Evolutionary conservation across 1,284 basidiomycete species (phyloP).

Genomic region (Malassezia sp.): DNA sequence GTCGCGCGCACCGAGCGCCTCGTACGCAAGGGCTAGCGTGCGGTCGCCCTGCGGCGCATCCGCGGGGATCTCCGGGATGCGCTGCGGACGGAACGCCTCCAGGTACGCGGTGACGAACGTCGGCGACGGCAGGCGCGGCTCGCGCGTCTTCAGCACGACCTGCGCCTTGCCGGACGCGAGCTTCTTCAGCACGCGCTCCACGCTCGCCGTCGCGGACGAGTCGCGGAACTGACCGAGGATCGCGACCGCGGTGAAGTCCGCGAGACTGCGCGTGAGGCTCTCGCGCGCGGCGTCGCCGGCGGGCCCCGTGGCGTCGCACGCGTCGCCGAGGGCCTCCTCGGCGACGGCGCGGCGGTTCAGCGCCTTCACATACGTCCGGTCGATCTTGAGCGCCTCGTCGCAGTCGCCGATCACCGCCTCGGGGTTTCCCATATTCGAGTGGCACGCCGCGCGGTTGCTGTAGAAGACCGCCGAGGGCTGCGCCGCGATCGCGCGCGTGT

Average conservation of each 20-base stretch:
- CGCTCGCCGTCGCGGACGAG: constrained; percentile 62
- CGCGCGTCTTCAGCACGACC: constrained; percentile 63
- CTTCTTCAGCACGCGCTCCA: constrained; percentile 84
- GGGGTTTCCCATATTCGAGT: constrained; percentile 74
- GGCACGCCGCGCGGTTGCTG: constrained; percentile 95
- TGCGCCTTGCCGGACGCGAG: constrained; percentile 63
- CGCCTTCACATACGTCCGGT: constrained; percentile 82
- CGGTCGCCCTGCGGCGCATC: constrained; percentile 66
- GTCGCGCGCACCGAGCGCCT: constrained; percentile 76
- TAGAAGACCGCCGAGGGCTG: constrained; percentile 85
- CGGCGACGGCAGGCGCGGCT: constrained; percentile 72
- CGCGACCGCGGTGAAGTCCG: constrained; percentile 84
- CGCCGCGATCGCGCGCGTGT: constrained; percentile 71
- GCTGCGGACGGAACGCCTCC: constrained; percentile 78
- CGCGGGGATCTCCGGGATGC: constrained; percentile 65
- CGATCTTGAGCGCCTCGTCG: constrained; percentile 72
- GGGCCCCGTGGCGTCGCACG: constrained; percentile 55
- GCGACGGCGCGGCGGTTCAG: constrained; percentile 83
- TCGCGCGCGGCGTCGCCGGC: constrained; percentile 33
- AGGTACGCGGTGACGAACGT: constrained; percentile 95
- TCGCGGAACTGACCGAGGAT: constrained; percentile 88
- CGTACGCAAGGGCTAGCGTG: constrained; percentile 66
- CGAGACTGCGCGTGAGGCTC: constrained; percentile 29
- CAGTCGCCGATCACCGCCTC: constrained; percentile 83
- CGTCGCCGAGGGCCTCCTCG: constrained; percentile 64